These are phyloP conservation scores for Exophiala sp. DNA, from an alignment of 2,329 filamentous ascomycete genomes.

Conservation along the genomic window DNA sequence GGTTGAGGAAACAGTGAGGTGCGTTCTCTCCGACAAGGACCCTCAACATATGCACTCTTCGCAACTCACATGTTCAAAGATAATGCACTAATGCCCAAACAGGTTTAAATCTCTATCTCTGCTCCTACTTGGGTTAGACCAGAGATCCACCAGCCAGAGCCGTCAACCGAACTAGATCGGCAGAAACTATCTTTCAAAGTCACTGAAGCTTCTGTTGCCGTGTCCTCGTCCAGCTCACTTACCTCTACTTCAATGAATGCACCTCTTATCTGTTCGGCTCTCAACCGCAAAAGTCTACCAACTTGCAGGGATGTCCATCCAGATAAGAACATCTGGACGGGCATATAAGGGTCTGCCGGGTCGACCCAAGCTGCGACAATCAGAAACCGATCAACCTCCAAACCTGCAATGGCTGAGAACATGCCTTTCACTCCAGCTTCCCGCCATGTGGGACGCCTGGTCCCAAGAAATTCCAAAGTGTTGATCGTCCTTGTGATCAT, in stretches of 20 bases:
- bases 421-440: background rate
- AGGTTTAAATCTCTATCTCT: background rate
- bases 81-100: background rate
- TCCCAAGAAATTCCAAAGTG: background rate
- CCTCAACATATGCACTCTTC: background rate
- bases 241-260: background rate
- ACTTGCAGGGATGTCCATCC: background rate
- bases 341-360: background rate
- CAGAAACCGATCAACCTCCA: background rate
- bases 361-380: background rate
- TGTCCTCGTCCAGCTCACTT: background rate
- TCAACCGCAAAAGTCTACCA: background rate
- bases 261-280: background rate
- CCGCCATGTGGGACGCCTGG: background rate
- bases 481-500: slow-evolving; percentile 1
- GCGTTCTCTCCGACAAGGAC: background rate
- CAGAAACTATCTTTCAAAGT: background rate
- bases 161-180: background rate
- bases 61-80: background rate
- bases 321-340: background rate
- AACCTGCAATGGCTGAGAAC: background rate
- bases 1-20: background rate
- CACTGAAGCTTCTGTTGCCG: background rate
- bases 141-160: background rate
- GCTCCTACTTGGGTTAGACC: background rate